phyloP scores from a whole-genome alignment of 2,329 filamentous ascomycete genomes.

The Penicillium capsulatum region DNA sequence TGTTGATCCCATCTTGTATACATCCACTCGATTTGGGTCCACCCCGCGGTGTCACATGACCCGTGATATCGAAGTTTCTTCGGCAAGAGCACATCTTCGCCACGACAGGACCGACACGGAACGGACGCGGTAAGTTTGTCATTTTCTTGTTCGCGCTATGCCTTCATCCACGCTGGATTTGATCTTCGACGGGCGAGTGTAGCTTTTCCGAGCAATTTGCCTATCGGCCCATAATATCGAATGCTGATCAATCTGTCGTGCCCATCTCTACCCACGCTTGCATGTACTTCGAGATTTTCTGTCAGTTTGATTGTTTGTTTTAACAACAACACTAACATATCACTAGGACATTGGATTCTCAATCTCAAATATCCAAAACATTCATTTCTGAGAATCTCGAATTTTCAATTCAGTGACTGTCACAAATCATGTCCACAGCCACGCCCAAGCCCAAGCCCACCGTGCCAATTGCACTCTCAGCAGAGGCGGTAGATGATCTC shows the following conservation, averaged over 20 bases:
- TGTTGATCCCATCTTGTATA: background rate
- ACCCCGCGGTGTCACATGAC: constrained; percentile 23
- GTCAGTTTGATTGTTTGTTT: too few species aligned
- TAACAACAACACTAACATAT: too few species aligned
- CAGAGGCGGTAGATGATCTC: constrained; percentile 86
- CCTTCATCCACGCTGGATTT: too few species aligned
- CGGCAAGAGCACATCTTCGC: constrained; percentile 12
- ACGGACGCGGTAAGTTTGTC: constrained; percentile 17
- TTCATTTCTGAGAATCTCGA: constrained; percentile 8
- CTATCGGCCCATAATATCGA: too few species aligned
- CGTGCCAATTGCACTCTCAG: constrained; percentile 49
- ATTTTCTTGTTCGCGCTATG: background rate
- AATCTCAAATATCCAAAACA: constrained; percentile 8
- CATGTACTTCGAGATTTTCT: too few species aligned
- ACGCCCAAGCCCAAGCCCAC: constrained; percentile 20
- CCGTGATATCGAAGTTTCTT: constrained; percentile 25
- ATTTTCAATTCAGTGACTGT: constrained; percentile 2
- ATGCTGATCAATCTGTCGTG: too few species aligned
- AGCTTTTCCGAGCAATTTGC: too few species aligned
- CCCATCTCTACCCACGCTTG: too few species aligned
- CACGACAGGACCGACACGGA: constrained; percentile 8
- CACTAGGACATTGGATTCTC: too few species aligned
- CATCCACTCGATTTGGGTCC: background rate
- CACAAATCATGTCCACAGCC: background rate
- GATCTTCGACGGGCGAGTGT: too few species aligned